phyloP scores from a whole-genome alignment of 2,329 filamentous ascomycete species.

The Botrytis byssoidea region DNA sequence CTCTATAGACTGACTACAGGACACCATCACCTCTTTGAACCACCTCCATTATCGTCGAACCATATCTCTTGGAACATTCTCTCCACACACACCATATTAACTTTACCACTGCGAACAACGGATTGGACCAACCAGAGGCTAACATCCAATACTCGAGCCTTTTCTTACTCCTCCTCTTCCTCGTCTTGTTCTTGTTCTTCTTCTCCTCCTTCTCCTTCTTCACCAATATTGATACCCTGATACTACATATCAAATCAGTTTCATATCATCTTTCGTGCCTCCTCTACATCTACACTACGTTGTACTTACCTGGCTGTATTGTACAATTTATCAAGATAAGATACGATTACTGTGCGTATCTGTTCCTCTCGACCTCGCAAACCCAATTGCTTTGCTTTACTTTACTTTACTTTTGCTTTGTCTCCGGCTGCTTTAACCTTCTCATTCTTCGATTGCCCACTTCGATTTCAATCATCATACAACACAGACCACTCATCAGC shows the following conservation, averaged over 20 bases:
- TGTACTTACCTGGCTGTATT: background rate
- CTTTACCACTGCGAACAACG: background rate
- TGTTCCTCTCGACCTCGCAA: background rate
- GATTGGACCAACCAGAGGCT: background rate
- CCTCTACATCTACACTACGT: background rate
- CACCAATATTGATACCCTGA: background rate
- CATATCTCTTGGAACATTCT: background rate
- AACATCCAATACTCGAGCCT: background rate
- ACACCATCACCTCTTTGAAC: background rate
- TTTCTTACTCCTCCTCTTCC: background rate
- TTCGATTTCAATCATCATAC: background rate
- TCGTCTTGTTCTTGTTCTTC: background rate
- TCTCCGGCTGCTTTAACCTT: conserved; percentile 4
- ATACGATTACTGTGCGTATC: background rate
- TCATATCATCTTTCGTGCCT: background rate
- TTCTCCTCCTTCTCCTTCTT: background rate
- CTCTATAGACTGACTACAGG: background rate
- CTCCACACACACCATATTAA: background rate
- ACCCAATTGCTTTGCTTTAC: background rate
- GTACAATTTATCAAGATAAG: background rate
- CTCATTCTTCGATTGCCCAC: background rate
- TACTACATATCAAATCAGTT: background rate
- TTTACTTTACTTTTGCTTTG: background rate
- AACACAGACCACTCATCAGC: conserved; percentile 1
- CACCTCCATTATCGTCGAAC: conserved; percentile 2